Percentiles rank a stretch among this genome's conserved stretches.
phyloP scores from a whole-genome alignment of 768 basidiomycete species.

The Pleurotus citrinopileatus region DNA sequence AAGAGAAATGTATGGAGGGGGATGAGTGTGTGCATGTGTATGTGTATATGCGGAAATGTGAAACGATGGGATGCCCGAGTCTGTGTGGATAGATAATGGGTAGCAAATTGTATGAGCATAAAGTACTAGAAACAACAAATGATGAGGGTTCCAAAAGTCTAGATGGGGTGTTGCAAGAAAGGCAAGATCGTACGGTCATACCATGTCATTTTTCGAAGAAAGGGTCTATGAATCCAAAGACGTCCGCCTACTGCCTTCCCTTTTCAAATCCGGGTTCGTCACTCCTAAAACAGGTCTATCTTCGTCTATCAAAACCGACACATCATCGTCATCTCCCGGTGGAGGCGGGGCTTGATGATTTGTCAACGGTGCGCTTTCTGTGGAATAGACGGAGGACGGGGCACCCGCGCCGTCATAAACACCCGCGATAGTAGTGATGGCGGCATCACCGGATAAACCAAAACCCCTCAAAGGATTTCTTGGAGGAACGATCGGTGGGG shows the following conservation, averaged over 20 bases:
- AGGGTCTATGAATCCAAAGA: not conserved
- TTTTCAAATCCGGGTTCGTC: constrained; percentile 19
- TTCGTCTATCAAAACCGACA: constrained; percentile 36
- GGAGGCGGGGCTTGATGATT: not conserved
- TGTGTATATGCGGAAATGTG: constrained; percentile 1
- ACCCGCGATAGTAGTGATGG: too few species aligned
- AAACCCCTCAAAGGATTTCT: constrained; percentile 12
- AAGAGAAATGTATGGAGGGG: not conserved
- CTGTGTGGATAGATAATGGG: not conserved
- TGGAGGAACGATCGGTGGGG: not conserved
- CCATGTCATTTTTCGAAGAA: too few species aligned
- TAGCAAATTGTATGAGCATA: not conserved
- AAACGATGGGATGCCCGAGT: not conserved
- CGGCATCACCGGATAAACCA: not conserved
- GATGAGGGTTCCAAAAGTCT: not conserved
- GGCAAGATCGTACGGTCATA: too few species aligned
- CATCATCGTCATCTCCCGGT: constrained; percentile 8
- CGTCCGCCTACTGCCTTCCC: not conserved
- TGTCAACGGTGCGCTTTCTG: not conserved
- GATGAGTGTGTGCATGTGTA: not conserved
- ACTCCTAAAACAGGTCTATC: constrained; percentile 55
- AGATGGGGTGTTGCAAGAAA: not conserved
- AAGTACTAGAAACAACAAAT: not conserved
- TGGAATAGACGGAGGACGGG: not conserved
- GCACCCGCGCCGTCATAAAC: too few species aligned